Percentiles rank a stretch among this genome's conserved stretches.
Evolutionary conservation across 352 stramenopile genomes (phyloP).

Genomic region (Phytopythium litorale): DNA sequence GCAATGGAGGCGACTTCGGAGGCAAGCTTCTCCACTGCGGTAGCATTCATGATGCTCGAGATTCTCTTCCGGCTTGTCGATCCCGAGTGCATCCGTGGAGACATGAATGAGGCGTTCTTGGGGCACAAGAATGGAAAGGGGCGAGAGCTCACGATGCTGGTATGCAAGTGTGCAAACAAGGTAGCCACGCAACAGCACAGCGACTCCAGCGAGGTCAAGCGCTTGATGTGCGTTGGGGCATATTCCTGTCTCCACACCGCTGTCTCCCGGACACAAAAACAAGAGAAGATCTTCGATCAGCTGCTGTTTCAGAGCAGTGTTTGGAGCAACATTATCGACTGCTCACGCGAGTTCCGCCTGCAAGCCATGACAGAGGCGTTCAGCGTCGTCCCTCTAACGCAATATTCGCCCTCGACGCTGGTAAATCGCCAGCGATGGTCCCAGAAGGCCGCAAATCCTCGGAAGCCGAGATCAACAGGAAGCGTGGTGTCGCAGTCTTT

Average conservation of each 20-base stretch:
- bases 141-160: constrained; percentile 79
- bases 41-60: constrained; percentile 62
- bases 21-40: constrained; percentile 42
- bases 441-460: constrained; percentile 16
- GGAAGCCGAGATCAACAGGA: constrained; percentile 16
- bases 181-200: constrained; percentile 51
- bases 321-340: constrained; percentile 68
- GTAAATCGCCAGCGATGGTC: constrained; percentile 15
- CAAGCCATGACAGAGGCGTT: constrained; percentile 47
- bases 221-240: constrained; percentile 54
- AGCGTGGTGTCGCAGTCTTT: constrained; percentile 20
- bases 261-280: constrained; percentile 78
- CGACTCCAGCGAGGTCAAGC: constrained; percentile 27
- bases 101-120: constrained; percentile 71
- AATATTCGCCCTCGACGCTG: constrained; percentile 33
- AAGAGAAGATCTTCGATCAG: constrained; percentile 86
- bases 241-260: constrained; percentile 75
- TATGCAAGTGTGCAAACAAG: constrained; percentile 82
- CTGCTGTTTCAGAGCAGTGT: constrained; percentile 74
- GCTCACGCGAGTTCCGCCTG: constrained; percentile 34
- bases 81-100: constrained; percentile 53
- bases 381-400: constrained; percentile 49
- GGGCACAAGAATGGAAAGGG: constrained; percentile 69
- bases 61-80: constrained; percentile 62
- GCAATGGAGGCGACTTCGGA: constrained; percentile 34